These are phyloP conservation scores for Beauveria medogensis DNA, from an alignment of 2,329 filamentous ascomycete species.

Conservation along the genomic window DNA sequence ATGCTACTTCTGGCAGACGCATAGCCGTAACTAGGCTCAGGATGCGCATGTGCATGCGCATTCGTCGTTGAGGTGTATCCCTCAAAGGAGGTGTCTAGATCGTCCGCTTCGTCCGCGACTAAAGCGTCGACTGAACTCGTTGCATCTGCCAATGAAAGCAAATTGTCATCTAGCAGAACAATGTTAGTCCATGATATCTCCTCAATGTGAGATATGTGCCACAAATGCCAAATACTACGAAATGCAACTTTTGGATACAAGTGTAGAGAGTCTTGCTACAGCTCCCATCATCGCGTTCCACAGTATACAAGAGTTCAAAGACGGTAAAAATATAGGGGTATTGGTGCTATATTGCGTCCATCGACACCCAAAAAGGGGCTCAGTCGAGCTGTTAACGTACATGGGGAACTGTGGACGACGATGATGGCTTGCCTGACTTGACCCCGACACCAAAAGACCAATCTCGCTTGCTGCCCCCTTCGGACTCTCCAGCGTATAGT, in stretches of 20 bases:
- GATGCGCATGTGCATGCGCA: conserved; percentile 1
- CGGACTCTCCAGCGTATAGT: conserved; percentile 17
- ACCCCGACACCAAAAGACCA: conserved; percentile 19
- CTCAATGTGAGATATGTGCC: conserved; percentile 14
- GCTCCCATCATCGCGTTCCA: conserved; percentile 57
- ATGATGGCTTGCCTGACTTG: conserved; percentile 60
- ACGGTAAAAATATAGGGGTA: conserved; percentile 28
- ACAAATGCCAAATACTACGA: conserved; percentile 19
- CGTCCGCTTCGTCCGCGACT: conserved; percentile 48
- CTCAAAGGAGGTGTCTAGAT: conserved; percentile 1
- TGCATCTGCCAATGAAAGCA: conserved; percentile 53
- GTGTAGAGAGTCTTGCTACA: conserved; percentile 37
- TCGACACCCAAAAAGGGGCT: conserved; percentile 25
- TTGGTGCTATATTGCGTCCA: conserved; percentile 35
- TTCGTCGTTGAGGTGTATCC: conserved; percentile 12
- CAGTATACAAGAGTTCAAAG: conserved; percentile 25
- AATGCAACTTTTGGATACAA: conserved; percentile 34
- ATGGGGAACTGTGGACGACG: conserved; percentile 56
- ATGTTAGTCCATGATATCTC: conserved; percentile 32
- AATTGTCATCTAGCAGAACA: conserved; percentile 49
- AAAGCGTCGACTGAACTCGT: conserved; percentile 59
- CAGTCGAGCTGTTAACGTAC: conserved; percentile 53
- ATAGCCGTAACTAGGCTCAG: not conserved
- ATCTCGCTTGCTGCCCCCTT: conserved; percentile 18
- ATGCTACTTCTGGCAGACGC: not conserved